Evolutionary conservation across 2,329 filamentous ascomycete genomes (phyloP), one percentile per base, ranked within the genome.

Genomic region (Rhinocladiella similis): DNA sequence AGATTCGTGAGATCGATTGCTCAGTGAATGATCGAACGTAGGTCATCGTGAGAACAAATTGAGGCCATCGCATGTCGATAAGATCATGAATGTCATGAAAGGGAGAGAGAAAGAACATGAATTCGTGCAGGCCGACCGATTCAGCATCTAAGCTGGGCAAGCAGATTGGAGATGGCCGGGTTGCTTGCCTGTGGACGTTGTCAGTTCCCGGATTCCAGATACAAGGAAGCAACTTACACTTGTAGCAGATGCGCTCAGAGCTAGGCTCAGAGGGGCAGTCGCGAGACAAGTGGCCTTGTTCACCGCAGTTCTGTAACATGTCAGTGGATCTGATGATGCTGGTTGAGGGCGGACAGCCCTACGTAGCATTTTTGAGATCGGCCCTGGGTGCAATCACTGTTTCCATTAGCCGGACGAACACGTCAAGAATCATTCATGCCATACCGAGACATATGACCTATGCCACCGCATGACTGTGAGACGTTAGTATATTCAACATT

Each of bases 191-290:
- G 20, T 5, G 29, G 16, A n/a, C 19, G 27, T 47, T 5, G 45
- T 53, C 35, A 54, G 14, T 13, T 39, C 47, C n/a, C 18, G 33
- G 27, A 43, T 13, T n/a, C 2, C 7, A 27, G 5, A 42, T 19
- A 22, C 3, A 50, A 39, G 1, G 20, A 16, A 27, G 9, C 20
- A 41, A 19, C 57, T 60, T 86, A 83, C 85, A 97, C 83, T 95
- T 96, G 85, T 99, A 99, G 88, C 94, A 99, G 73, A 96, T 91
- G 75, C 95, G 93, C 84, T 97, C 93, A 71, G 85, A 83, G 67
- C 86, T 84, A 58, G 90, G 89, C 79, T 96, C 93, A 73, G 93
- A 92, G 68, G 92, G 89, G 84, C 94, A 99, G 77, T 99, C 94
- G 65, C 93, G 89, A 65, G 90, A 95, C 75, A 97, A 86, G 78